phyloP scores from a whole-genome alignment of 192 early-diverging fungal genomes.

The Coemansia sp. region DNA sequence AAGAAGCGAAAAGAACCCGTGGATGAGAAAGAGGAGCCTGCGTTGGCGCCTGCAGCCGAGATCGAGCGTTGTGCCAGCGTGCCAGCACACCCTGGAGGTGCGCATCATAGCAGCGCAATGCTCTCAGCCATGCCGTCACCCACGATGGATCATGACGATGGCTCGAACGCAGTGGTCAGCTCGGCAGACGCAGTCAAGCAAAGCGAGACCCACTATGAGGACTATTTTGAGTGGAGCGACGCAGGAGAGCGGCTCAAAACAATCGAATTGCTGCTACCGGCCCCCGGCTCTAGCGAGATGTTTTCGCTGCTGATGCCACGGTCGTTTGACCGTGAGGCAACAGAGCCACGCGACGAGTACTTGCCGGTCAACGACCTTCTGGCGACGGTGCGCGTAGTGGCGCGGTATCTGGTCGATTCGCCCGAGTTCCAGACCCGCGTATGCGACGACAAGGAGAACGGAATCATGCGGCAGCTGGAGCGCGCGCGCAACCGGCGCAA shows the following conservation, averaged over 20 bases:
- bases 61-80: slow-evolving; percentile 25
- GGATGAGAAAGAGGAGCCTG: background rate
- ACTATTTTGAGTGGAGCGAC: slow-evolving; percentile 37
- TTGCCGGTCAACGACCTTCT: slow-evolving; percentile 82
- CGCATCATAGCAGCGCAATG: background rate
- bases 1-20: background rate
- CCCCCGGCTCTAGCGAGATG: slow-evolving; percentile 16
- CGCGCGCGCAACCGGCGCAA: slow-evolving; percentile 74
- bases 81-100: slow-evolving; percentile 4
- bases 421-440: slow-evolving; percentile 54
- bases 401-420: slow-evolving; percentile 57
- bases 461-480: slow-evolving; percentile 72
- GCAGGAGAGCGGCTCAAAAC: background rate
- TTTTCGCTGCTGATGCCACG: slow-evolving; percentile 48
- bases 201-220: slow-evolving; percentile 44
- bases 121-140: slow-evolving; percentile 6
- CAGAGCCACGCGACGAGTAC: slow-evolving; percentile 65
- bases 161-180: slow-evolving; percentile 13
- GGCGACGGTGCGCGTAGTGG: slow-evolving; percentile 67
- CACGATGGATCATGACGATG: background rate
- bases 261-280: slow-evolving; percentile 39
- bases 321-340: slow-evolving; percentile 36
- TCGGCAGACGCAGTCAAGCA: slow-evolving; percentile 45
- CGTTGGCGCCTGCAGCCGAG: slow-evolving; percentile 1
- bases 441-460: slow-evolving; percentile 62